A percentile compares a stretch with the other conserved stretches of the same genome.
These are phyloP conservation scores for Thuja plicata DNA, from an alignment of 83 land plant species.

Conservation along the genomic window DNA sequence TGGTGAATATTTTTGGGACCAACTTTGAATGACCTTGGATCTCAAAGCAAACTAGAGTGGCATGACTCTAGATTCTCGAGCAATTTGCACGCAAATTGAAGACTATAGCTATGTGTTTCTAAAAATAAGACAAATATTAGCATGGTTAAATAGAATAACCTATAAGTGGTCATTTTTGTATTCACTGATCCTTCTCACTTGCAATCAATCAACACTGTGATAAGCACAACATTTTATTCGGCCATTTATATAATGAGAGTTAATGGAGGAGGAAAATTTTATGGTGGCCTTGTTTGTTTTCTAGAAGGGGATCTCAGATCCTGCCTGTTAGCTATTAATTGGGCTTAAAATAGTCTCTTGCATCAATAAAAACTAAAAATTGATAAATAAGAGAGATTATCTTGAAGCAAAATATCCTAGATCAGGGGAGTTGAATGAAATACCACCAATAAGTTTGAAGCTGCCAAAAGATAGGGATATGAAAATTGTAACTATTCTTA, in stretches of 20 bases:
- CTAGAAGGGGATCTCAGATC: not conserved
- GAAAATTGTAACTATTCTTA: no score
- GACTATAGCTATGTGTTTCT: not conserved
- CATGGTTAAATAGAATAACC: not conserved
- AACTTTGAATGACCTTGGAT: not conserved
- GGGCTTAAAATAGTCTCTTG: no score
- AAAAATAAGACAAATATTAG: not conserved
- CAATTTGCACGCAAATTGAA: not conserved
- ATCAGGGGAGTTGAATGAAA: no score
- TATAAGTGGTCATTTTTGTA: not conserved
- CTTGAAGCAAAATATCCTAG: no score
- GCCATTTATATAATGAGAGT: no score
- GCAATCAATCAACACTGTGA: not conserved
- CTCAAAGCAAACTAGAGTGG: not conserved
- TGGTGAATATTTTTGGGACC: not conserved
- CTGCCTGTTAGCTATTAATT: not conserved
- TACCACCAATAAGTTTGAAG: no score
- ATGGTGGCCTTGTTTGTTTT: not conserved
- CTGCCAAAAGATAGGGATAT: no score
- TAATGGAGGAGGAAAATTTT: no score
- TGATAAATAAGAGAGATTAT: no score
- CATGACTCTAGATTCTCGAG: not conserved
- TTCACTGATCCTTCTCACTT: not conserved
- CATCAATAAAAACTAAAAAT: not conserved
- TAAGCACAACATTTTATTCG: no score